phyloP scores from a whole-genome alignment of 179 eudicot genomes.

The Heliamphora pulchella region DNA sequence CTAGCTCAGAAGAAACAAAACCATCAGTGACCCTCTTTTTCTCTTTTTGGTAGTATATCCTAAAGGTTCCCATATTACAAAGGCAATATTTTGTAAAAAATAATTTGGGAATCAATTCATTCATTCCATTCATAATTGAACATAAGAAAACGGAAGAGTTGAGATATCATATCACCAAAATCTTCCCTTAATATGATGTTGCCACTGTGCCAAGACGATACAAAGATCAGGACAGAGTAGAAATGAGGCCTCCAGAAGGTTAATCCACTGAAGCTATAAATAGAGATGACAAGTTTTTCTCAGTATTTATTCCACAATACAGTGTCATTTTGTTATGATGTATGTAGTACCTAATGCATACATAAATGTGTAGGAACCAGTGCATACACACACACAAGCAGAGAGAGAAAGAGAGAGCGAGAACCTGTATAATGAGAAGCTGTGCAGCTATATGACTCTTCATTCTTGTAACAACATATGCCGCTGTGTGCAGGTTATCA shows the following conservation, averaged over 20 bases:
- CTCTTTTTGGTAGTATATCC: too few species aligned
- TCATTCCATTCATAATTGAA: too few species aligned
- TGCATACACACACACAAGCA: not conserved
- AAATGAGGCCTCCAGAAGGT: too few species aligned
- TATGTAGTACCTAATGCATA: not conserved
- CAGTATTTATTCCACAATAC: not conserved
- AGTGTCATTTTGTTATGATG: not conserved
- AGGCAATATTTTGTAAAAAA: too few species aligned
- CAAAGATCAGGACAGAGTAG: too few species aligned
- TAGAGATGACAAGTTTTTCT: not conserved
- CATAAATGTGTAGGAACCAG: not conserved
- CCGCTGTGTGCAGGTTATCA: constrained; percentile 68
- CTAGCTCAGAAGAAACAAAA: not conserved
- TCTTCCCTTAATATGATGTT: too few species aligned
- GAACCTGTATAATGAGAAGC: constrained; percentile 81
- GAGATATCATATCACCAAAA: too few species aligned
- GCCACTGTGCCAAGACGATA: too few species aligned
- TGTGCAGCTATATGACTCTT: constrained; percentile 74
- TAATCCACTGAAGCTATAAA: not conserved
- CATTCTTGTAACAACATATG: constrained; percentile 79
- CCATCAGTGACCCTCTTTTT: not conserved
- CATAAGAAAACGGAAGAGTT: too few species aligned
- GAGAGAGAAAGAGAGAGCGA: constrained; percentile 18
- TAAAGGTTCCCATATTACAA: too few species aligned
- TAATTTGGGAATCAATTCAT: too few species aligned